Conservation (phyloP, 345 rosid species). For the Aegle marmelos region DNA sequence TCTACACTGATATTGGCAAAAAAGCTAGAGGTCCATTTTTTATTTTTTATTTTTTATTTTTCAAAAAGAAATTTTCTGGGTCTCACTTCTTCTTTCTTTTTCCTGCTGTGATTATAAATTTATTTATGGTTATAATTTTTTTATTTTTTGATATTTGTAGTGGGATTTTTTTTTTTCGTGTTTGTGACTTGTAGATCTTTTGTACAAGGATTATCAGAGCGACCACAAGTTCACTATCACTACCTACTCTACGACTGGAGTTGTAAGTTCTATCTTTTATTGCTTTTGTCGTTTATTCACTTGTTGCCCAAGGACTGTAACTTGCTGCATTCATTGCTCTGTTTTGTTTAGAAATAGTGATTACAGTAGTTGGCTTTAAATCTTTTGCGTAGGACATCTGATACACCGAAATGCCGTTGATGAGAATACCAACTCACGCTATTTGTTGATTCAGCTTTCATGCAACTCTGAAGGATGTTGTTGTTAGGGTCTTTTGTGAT, state of each 20-base stretch:
- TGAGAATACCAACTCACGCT: background rate
- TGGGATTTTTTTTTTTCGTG: background rate
- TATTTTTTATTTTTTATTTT: background rate
- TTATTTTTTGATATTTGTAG: background rate
- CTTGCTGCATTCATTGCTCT: background rate
- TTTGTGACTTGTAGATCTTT: constrained; percentile 50
- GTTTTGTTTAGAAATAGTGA: background rate
- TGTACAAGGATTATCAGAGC: constrained; percentile 87
- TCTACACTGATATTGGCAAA: constrained; percentile 93
- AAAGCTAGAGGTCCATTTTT: constrained; percentile 63
- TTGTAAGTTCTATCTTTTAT: constrained; percentile 43
- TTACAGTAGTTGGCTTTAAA: background rate
- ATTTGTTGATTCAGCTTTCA: background rate
- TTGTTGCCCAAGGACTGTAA: background rate
- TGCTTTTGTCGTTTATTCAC: background rate
- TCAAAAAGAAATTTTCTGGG: background rate
- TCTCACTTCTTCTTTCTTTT: background rate
- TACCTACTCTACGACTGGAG: constrained; percentile 77
- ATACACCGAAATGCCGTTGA: background rate
- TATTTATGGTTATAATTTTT: constrained; percentile 4
- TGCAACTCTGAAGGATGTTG: background rate
- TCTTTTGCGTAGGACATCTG: background rate
- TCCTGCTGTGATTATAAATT: background rate
- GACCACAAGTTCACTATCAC: constrained; percentile 89
- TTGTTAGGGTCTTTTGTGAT: background rate